Evolutionary conservation across 768 basidiomycete genomes (phyloP).

Genomic region (Xanthoconium purpureum): DNA sequence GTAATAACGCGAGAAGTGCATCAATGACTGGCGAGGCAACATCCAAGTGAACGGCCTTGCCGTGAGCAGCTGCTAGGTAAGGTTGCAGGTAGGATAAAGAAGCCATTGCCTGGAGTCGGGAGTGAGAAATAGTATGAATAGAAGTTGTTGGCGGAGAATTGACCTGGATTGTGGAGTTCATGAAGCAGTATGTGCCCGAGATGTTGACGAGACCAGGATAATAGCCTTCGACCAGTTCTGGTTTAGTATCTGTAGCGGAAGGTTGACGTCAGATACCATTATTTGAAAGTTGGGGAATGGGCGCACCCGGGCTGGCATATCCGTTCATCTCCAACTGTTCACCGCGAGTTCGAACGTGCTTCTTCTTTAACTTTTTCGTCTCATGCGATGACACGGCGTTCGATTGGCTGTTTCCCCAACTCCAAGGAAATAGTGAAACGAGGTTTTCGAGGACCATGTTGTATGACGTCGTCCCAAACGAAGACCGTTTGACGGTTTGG

Average conservation of each 20-base stretch:
- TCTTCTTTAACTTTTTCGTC: conserved; percentile 48
- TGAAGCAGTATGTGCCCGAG: conserved; percentile 95
- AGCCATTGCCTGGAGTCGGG: conserved; percentile 68
- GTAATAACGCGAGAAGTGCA: conserved; percentile 66
- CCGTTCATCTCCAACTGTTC: conserved; percentile 53
- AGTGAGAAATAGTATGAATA: conserved; percentile 14
- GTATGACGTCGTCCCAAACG: conserved; percentile 25
- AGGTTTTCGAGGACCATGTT: conserved; percentile 60
- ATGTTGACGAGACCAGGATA: conserved; percentile 95
- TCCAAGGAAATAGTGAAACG: conserved; percentile 58
- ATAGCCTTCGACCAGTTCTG: conserved; percentile 38
- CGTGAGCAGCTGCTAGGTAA: conserved; percentile 71
- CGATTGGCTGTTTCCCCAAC: conserved; percentile 44
- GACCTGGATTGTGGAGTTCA: conserved; percentile 94
- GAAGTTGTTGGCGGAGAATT: conserved; percentile 10
- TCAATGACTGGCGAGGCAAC: conserved; percentile 87
- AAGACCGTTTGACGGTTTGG: conserved; percentile 31
- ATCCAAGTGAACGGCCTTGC: conserved; percentile 74
- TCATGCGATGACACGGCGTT: conserved; percentile 26
- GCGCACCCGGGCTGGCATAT: conserved; percentile 31
- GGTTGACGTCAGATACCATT: not conserved
- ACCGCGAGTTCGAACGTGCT: conserved; percentile 47
- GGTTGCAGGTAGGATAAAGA: conserved; percentile 81
- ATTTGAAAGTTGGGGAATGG: not conserved
- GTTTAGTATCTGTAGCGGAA: conserved; percentile 20